Conservation (phyloP, 1,284 basidiomycete species). For the Irpex sp. region DNA sequence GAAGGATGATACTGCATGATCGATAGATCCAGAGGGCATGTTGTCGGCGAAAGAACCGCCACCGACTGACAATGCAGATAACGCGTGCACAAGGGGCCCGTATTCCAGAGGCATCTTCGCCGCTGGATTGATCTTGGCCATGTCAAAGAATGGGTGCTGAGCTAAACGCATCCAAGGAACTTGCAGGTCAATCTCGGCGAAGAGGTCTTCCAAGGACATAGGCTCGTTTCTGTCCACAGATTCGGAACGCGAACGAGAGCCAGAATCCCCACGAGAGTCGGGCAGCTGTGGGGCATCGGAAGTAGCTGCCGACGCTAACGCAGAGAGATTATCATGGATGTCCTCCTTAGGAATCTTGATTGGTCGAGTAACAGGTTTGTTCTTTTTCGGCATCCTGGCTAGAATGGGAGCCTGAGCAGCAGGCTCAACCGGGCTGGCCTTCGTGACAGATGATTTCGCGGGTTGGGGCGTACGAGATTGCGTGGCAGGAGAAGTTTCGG, state of each 20-base stretch:
- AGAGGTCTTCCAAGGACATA: conserved; percentile 50
- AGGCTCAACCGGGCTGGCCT: conserved; percentile 26
- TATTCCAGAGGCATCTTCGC: conserved; percentile 75
- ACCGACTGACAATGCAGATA: conserved; percentile 80
- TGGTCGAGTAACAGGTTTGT: conserved; percentile 56
- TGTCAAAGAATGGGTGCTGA: conserved; percentile 69
- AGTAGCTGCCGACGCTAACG: conserved; percentile 37
- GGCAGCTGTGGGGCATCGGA: conserved; percentile 38
- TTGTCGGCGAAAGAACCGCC: conserved; percentile 78
- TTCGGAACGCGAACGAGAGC: conserved; percentile 53
- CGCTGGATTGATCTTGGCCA: conserved; percentile 60
- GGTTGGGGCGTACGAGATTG: conserved; percentile 17
- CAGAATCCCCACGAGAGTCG: conserved; percentile 33
- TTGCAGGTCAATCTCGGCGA: conserved; percentile 58
- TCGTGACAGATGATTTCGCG: too few species aligned
- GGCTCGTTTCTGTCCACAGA: conserved; percentile 47
- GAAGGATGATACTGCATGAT: conserved; percentile 80
- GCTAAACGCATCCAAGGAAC: conserved; percentile 59
- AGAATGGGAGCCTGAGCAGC: conserved; percentile 59
- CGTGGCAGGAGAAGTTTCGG: conserved; percentile 10
- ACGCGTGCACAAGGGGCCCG: conserved; percentile 72
- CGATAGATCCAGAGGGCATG: conserved; percentile 75
- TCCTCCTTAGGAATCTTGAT: conserved; percentile 58
- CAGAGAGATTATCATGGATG: conserved; percentile 37
- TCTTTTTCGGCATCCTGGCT: conserved; percentile 78